Conservation (phyloP, 148 eudicot genomes). For the Vaccinium macrocarpon region DNA sequence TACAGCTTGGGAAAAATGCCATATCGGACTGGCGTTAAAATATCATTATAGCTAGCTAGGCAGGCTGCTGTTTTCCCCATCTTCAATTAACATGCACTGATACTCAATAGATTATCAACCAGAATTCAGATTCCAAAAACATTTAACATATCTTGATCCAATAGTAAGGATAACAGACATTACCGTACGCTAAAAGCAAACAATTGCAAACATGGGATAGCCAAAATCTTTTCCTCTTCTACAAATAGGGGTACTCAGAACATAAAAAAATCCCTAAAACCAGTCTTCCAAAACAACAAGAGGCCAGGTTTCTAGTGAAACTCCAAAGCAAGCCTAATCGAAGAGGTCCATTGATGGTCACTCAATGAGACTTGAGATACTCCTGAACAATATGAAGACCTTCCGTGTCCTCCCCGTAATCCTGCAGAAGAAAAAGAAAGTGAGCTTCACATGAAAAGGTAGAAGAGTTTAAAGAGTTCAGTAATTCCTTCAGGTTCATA, state of each 20-base stretch:
- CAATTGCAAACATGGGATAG: not conserved
- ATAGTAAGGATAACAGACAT: not conserved
- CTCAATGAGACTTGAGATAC: constrained; percentile 53
- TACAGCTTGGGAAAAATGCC: no score
- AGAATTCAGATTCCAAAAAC: not conserved
- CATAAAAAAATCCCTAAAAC: constrained; percentile 7
- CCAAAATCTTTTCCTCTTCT: constrained; percentile 1
- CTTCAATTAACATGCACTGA: not conserved
- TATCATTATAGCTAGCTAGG: no score
- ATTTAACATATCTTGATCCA: not conserved
- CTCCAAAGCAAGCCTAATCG: not conserved
- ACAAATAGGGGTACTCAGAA: not conserved
- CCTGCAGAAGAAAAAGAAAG: constrained; percentile 26
- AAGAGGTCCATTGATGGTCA: not conserved
- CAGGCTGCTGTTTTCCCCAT: not conserved
- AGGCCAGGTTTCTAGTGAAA: not conserved
- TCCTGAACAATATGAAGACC: constrained; percentile 62
- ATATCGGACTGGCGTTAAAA: no score
- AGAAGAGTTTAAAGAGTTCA: not conserved
- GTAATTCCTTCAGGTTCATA: constrained; percentile 10
- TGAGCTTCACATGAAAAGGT: not conserved
- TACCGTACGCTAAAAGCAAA: not conserved
- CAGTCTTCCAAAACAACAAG: not conserved
- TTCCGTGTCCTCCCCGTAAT: constrained; percentile 61
- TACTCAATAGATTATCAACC: not conserved